Evolutionary conservation across 257 asterid species (phyloP).

Genomic region (Forsythia suspensa): DNA sequence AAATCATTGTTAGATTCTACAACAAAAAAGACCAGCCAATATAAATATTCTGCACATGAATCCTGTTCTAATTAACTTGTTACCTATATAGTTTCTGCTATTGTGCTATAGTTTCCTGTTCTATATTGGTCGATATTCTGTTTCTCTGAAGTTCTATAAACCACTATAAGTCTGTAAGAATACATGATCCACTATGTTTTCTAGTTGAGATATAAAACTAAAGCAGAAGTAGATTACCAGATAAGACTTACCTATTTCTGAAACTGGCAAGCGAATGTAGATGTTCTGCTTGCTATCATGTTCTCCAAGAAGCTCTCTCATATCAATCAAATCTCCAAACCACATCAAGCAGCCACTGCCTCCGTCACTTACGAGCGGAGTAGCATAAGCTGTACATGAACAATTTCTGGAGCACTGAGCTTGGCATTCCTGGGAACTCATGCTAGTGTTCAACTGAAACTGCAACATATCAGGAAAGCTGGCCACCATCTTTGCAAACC

Average conservation of each 20-base stretch:
- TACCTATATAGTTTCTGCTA: background rate
- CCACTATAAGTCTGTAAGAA: no score
- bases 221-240: background rate
- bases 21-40: background rate
- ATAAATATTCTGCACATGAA: background rate
- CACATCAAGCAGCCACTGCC: constrained; percentile 24
- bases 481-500: background rate
- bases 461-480: background rate
- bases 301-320: constrained; percentile 1
- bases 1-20: background rate
- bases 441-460: background rate
- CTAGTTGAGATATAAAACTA: background rate
- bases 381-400: background rate
- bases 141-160: background rate
- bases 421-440: background rate
- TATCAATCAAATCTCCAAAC: constrained; percentile 27
- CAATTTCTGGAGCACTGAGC: background rate
- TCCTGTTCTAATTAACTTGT: background rate
- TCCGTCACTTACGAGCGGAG: constrained; percentile 8
- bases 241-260: constrained; percentile 32
- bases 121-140: background rate
- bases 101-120: no score
- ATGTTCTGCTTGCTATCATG: constrained; percentile 13
- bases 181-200: background rate
- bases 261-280: constrained; percentile 18